Base-by-base conservation (phyloP, 2,329 filamentous ascomycete genomes). In the Pestalotiopsis sp. region DNA sequence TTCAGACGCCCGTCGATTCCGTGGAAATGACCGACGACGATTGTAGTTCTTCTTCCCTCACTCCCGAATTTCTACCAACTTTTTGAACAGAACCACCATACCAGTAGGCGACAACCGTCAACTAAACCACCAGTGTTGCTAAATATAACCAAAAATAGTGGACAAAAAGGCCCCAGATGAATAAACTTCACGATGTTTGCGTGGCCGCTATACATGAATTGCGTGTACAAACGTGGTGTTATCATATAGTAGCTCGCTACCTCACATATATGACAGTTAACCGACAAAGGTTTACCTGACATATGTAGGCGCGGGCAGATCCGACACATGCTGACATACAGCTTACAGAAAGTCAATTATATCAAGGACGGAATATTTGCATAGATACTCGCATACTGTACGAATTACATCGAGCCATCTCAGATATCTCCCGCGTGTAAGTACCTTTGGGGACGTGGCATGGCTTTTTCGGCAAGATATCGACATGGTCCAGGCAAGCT, bases 1-100 rank as follows among this genome's bases (percentile, higher is more conserved):
- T 49, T 56, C 65, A 66, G 63, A 57, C 63, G 27, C 52, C 31
- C 63, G 65, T 27, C 56, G 31, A 59, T 39, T 67, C 36, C 23
- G 20, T 65, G 63, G 63, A 41, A 25, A 64, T 64, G 61, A 25
- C n/a, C 38, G 61, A 52, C 38, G 14, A 14, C 36, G 36, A 25
- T 27, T 5, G 27, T 11, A 61, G 20, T 61, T 25, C 27, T n/a
- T n/a, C 23, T 36, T 41, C 13, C 38, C 5, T 5, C 17, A 61
- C 45, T n/a, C 27, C 27, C 27, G 27, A 31, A 31, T 31, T 31
- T 31, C 27, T 31, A 6, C 27, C 27, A 31, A 31, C 27, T 31
- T 7, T 31, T 31, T 31, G 5, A 7, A 31, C 27, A 31, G 27
- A 31, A 31, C 27, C 27, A 27, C 27, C 6, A 31, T 31, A 31